phyloP scores from a whole-genome alignment of 2,329 filamentous ascomycete genomes.

The Pseudogymnoascus sp. region DNA sequence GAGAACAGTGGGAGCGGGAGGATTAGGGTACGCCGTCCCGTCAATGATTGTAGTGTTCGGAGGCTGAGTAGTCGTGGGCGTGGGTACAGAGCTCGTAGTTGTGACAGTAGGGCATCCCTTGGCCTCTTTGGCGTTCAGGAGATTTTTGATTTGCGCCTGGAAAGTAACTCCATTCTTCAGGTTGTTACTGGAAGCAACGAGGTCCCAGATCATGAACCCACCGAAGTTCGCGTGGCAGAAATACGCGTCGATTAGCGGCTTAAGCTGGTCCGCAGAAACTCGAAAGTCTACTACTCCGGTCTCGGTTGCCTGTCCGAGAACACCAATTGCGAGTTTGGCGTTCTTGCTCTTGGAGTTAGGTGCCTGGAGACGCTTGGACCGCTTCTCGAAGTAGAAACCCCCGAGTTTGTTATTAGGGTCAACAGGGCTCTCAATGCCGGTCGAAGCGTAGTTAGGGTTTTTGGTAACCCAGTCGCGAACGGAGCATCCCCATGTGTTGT shows the following conservation, averaged over 20 bases:
- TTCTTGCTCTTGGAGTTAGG: conserved; percentile 18
- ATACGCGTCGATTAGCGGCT: conserved; percentile 22
- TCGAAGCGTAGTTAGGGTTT: neutral
- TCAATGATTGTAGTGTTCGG: neutral
- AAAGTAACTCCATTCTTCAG: conserved; percentile 11
- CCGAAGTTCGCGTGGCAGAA: conserved; percentile 22
- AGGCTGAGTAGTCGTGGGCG: neutral
- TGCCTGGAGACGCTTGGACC: conserved; percentile 18
- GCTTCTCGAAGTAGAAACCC: conserved; percentile 24
- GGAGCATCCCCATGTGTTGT: conserved; percentile 26
- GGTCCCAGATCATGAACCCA: conserved; percentile 31
- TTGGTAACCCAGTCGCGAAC: conserved; percentile 23
- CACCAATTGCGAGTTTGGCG: conserved; percentile 28
- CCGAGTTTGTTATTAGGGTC: neutral
- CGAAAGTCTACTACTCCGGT: conserved; percentile 1
- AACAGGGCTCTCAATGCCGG: neutral
- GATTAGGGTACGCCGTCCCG: neutral
- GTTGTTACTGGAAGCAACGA: conserved; percentile 21
- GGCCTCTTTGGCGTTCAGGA: neutral
- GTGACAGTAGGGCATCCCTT: neutral
- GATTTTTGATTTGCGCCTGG: conserved; percentile 11
- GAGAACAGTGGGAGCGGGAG: neutral
- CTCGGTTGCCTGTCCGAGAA: conserved; percentile 4
- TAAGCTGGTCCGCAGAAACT: conserved; percentile 18
- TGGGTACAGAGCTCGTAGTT: neutral